A percentile compares a stretch with the other conserved stretches of the same genome.
phyloP scores from a whole-genome alignment of 495 filamentous ascomycete species.

The Aspergillus sparsus region DNA sequence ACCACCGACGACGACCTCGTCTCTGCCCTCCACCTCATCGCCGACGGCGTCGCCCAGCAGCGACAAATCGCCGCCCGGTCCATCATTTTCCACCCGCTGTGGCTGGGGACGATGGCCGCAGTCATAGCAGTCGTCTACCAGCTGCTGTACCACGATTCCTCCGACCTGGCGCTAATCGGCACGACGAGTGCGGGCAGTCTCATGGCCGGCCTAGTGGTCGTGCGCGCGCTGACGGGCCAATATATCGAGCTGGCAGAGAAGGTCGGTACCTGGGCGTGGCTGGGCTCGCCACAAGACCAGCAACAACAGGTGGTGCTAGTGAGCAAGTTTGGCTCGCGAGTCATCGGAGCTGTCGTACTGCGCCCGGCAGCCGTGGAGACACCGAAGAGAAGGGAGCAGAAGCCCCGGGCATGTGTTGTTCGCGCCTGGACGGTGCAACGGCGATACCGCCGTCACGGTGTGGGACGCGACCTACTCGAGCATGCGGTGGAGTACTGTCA shows the following conservation, averaged over 20 bases:
- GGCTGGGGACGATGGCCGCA: conserved; percentile 37
- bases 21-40: conserved; percentile 52
- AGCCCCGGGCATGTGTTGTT: conserved; percentile 45
- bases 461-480: conserved; percentile 68
- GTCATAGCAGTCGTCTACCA: conserved; percentile 39
- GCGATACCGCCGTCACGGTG: conserved; percentile 63
- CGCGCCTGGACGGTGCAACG: conserved; percentile 74
- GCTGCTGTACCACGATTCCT: conserved; percentile 42
- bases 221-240: conserved; percentile 39
- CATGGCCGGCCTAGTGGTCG: conserved; percentile 45
- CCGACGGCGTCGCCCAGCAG: conserved; percentile 64
- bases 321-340: conserved; percentile 54
- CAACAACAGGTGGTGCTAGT: conserved; percentile 45
- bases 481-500: conserved; percentile 61
- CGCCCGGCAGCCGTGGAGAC: conserved; percentile 36
- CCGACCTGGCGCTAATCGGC: conserved; percentile 18
- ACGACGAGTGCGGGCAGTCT: conserved; percentile 42
- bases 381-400: not conserved
- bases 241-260: conserved; percentile 57
- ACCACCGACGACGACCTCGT: conserved; percentile 38
- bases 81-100: conserved; percentile 55
- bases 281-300: conserved; percentile 29
- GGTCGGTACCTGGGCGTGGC: conserved; percentile 49
- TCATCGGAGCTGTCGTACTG: conserved; percentile 59
- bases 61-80: conserved; percentile 53